These are phyloP conservation scores for Sphagnurus paluster DNA, from an alignment of 1,284 basidiomycete species.

Conservation along the genomic window DNA sequence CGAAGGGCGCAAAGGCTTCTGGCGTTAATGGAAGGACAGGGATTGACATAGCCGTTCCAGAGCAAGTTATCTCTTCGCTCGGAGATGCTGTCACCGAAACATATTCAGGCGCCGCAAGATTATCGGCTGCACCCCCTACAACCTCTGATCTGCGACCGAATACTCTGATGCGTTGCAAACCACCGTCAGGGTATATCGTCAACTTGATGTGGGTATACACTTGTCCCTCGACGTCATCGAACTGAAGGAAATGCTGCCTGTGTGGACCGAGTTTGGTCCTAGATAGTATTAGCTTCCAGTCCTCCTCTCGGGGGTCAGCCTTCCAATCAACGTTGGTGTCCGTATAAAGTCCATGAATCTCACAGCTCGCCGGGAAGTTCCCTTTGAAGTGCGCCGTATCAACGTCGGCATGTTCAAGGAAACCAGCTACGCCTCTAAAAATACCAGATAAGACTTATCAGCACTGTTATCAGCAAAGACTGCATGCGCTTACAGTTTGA, in stretches of 20 bases:
- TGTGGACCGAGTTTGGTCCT: conserved; percentile 87
- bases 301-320: conserved; percentile 37
- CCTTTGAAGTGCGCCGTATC: conserved; percentile 97
- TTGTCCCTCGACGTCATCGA: conserved; percentile 60
- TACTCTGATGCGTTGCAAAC: conserved; percentile 89
- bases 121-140: background rate
- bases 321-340: conserved; percentile 45
- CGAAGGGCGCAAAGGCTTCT: conserved; percentile 82
- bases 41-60: conserved; percentile 45
- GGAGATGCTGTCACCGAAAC: background rate
- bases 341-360: conserved; percentile 68
- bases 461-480: conserved; percentile 1
- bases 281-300: conserved; percentile 79
- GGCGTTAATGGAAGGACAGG: conserved; percentile 78
- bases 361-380: conserved; percentile 92
- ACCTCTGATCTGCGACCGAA: conserved; percentile 56
- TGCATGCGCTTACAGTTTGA: conserved; percentile 70
- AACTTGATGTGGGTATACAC: conserved; percentile 85
- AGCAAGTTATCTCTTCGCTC: too few species aligned
- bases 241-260: conserved; percentile 85
- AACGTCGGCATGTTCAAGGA: conserved; percentile 80
- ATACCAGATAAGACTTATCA: conserved; percentile 4
- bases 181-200: conserved; percentile 94
- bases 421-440: conserved; percentile 64
- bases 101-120: background rate